phyloP scores from a whole-genome alignment of 1,139 yeast species.

The Debaryomyces subglobosus region DNA sequence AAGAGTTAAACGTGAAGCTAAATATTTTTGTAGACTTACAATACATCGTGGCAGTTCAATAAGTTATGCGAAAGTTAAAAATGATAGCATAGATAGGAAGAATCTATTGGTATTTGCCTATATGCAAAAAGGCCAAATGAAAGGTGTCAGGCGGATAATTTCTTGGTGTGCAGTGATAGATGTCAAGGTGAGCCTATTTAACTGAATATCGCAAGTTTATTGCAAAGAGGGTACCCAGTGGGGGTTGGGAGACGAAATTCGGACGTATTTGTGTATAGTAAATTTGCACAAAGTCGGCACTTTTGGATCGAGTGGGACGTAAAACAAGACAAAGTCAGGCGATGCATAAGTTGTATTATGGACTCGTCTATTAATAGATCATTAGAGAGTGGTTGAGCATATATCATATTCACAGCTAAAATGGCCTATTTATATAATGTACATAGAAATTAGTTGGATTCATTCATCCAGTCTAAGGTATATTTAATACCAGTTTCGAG shows the following conservation, averaged over 20 bases:
- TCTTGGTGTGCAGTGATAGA: background rate
- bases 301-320: background rate
- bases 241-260: background rate
- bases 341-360: background rate
- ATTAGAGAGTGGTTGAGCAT: background rate
- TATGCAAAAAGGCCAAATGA: background rate
- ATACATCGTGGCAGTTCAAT: background rate
- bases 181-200: background rate
- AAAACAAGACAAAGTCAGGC: background rate
- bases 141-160: background rate
- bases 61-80: background rate
- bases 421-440: constrained; percentile 1
- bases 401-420: background rate
- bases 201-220: background rate
- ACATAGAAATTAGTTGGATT: constrained; percentile 31
- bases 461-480: constrained; percentile 90
- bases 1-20: background rate
- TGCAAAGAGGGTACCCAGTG: background rate
- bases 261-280: background rate
- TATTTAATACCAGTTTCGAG: constrained; percentile 80
- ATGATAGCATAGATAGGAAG: background rate
- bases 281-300: background rate
- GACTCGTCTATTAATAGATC: background rate
- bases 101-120: background rate
- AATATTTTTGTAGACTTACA: background rate